A percentile compares a stretch with the other conserved stretches of the same genome.
phyloP scores from a whole-genome alignment of 306 rosid genomes.

The Comarum palustre region DNA sequence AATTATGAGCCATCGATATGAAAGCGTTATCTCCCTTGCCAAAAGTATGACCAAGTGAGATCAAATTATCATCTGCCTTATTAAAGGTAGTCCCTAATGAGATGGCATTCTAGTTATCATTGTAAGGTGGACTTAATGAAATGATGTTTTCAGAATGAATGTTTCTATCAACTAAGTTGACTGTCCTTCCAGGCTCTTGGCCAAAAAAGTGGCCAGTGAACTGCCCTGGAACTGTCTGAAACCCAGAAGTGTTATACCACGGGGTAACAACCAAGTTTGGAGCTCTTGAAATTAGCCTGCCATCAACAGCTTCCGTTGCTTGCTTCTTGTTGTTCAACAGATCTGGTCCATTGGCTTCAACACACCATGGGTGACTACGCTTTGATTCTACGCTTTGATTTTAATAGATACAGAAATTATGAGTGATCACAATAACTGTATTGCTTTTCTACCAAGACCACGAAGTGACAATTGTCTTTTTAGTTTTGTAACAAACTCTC shows the following conservation, averaged over 20 bases:
- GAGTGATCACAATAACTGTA: background rate
- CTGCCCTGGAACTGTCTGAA: slow-evolving; percentile 70
- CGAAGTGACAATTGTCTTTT: background rate
- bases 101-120: slow-evolving; percentile 39
- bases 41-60: slow-evolving; percentile 58
- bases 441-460: background rate
- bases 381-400: slow-evolving; percentile 77
- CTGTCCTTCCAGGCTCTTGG: slow-evolving; percentile 51
- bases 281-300: slow-evolving; percentile 57
- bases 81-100: slow-evolving; percentile 48
- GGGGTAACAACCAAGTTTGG: slow-evolving; percentile 51
- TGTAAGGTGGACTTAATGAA: slow-evolving; percentile 54
- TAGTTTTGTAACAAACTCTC: background rate
- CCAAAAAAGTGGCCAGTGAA: slow-evolving; percentile 72
- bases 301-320: slow-evolving; percentile 60
- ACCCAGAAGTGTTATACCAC: slow-evolving; percentile 74
- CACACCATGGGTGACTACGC: slow-evolving; percentile 79
- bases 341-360: slow-evolving; percentile 62
- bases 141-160: slow-evolving; percentile 42
- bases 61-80: slow-evolving; percentile 51
- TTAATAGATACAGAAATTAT: slow-evolving; percentile 23
- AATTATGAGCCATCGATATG: slow-evolving; percentile 63
- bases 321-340: slow-evolving; percentile 66
- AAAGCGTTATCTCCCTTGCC: slow-evolving; percentile 65
- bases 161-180: slow-evolving; percentile 65